Evolutionary conservation across 495 filamentous ascomycete genomes (phyloP).

Genomic region (Talaromyces thailandensis): DNA sequence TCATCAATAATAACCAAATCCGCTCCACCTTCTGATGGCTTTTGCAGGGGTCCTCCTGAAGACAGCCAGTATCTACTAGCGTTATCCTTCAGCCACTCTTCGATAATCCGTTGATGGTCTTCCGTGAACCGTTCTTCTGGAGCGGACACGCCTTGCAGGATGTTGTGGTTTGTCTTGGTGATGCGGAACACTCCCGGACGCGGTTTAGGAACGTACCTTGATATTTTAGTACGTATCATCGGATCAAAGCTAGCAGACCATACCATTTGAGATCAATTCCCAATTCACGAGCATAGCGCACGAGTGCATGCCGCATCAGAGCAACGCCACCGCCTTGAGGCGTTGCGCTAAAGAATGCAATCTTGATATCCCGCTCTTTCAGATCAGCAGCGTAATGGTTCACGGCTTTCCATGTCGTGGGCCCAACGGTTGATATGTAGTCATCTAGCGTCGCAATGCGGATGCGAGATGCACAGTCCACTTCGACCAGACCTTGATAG

Average conservation of each 20-base stretch:
- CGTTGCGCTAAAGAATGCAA: conserved; percentile 81
- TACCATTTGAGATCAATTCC: conserved; percentile 72
- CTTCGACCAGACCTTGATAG: conserved; percentile 63
- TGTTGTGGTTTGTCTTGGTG: conserved; percentile 90
- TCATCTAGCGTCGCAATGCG: conserved; percentile 52
- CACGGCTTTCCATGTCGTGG: conserved; percentile 59
- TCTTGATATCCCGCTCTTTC: conserved; percentile 55
- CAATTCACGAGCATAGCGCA: conserved; percentile 59
- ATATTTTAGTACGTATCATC: background rate
- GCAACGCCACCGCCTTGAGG: conserved; percentile 85
- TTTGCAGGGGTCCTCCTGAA: conserved; percentile 56
- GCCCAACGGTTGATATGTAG: conserved; percentile 52
- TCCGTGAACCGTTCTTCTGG: conserved; percentile 50
- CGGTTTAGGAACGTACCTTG: conserved; percentile 70
- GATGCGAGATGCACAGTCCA: conserved; percentile 57
- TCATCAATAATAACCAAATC: conserved; percentile 78
- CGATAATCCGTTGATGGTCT: conserved; percentile 51
- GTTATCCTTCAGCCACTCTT: conserved; percentile 71
- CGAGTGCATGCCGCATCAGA: conserved; percentile 78
- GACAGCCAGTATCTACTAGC: conserved; percentile 69
- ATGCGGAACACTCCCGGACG: conserved; percentile 77
- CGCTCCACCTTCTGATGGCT: conserved; percentile 63
- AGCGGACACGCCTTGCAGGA: conserved; percentile 72
- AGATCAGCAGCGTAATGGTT: conserved; percentile 59
- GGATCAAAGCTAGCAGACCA: conserved; percentile 18